Base-by-base conservation (phyloP, 768 basidiomycete genomes). In the Lactarius sp. region DNA sequence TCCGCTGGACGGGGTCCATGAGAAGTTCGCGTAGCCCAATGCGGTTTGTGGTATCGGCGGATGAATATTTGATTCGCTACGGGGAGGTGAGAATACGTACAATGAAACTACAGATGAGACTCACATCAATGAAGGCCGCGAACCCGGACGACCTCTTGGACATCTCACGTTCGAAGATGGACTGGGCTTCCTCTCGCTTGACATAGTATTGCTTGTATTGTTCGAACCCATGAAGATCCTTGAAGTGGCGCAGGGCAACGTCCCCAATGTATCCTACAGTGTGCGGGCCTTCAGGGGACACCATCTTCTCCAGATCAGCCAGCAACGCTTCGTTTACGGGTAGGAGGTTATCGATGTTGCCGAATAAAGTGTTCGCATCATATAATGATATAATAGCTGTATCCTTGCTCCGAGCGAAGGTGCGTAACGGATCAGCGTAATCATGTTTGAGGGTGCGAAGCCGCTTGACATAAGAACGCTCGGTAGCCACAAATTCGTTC, bases 1-100 rank as follows among this genome's bases (percentile, higher is more conserved):
- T 93, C 39, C 95, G 86, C 71, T 98, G 95, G 6, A 97, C 92
- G 16, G 95, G 95, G 68, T 98, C 95, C 87, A 96, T 96, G 22
- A 98, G 80, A 54, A 97, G 83, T 72, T 96, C 94, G 33, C 94
- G 83, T 59, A 98, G 78, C 50, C 92, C 94, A 60, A 96, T 83
- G 46, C 93, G 90, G 72, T 91, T 94, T 69, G 81, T 81, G 36
- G 80, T 73, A 68, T 91, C 91, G 22, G 84, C 77, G 16, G 83
- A 83, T 66, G 87, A 85, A 72, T 95, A 96, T 78, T 96, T 94
- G 74, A 92, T 86, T 61, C 86, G 86, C 91, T 94, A 44, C n/a
- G 42, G 54, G 52, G 16, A 42, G 20, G 22, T 54, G 54, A 65
- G 49, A 12, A 57, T 18, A 20, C 47, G 27, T 49, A n/a, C 20